Evolutionary conservation across 192 early-diverging fungal genomes (phyloP).

Genomic region (Podila verticillata): DNA sequence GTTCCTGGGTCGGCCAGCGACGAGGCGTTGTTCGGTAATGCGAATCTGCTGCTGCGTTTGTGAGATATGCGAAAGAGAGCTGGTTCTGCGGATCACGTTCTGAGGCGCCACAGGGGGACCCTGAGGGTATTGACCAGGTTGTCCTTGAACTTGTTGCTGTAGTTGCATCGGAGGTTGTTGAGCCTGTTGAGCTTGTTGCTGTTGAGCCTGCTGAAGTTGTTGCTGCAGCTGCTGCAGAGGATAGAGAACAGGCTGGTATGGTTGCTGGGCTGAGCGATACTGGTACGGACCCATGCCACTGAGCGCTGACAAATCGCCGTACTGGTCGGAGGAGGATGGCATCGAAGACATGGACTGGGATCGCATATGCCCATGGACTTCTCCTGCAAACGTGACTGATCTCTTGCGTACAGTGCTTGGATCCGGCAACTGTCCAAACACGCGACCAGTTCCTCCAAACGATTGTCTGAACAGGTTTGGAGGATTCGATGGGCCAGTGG

Average conservation of each 20-base stretch:
- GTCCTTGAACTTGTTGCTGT: constrained; percentile 34
- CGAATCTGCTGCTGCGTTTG: constrained; percentile 1
- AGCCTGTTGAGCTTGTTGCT: constrained; percentile 6
- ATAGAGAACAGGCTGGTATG: not conserved
- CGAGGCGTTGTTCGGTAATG: not conserved
- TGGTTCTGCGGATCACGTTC: constrained; percentile 32
- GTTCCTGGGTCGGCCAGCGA: not conserved
- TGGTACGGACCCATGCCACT: constrained; percentile 18
- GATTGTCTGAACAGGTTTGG: not conserved
- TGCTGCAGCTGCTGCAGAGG: constrained; percentile 22
- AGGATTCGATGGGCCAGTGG: not conserved
- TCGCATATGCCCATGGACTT: constrained; percentile 35
- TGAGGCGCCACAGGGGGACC: constrained; percentile 16
- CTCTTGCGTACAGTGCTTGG: constrained; percentile 32
- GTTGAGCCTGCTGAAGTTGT: constrained; percentile 13
- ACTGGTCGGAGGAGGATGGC: constrained; percentile 22
- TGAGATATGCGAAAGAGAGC: constrained; percentile 42
- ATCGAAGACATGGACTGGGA: constrained; percentile 50
- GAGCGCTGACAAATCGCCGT: constrained; percentile 17
- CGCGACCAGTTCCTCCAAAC: not conserved
- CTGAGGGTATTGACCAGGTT: constrained; percentile 46
- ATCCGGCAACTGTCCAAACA: constrained; percentile 19
- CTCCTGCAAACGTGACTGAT: constrained; percentile 47
- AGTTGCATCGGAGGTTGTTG: not conserved
- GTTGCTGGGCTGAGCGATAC: not conserved